Conservation (phyloP, 352 stramenopile genomes). For the Globisporangium cystogenes region DNA sequence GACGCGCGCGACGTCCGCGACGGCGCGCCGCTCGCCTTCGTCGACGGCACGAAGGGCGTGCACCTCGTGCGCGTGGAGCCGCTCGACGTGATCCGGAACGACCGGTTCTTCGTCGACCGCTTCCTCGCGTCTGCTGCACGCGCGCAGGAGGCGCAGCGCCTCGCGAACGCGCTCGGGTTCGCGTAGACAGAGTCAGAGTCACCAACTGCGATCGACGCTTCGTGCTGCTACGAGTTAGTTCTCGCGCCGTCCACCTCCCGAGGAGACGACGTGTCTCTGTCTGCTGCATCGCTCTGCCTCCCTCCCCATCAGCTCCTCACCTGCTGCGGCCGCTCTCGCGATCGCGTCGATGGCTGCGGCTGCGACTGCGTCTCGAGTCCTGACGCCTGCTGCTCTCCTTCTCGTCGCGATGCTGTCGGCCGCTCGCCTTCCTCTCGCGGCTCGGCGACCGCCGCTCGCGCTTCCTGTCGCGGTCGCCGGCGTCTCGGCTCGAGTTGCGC, state of each 20-base stretch:
- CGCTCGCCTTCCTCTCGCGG: slow-evolving; percentile 2
- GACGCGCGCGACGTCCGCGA: slow-evolving; percentile 37
- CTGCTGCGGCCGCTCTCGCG: slow-evolving; percentile 6
- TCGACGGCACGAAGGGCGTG: slow-evolving; percentile 24
- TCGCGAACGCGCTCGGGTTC: no score
- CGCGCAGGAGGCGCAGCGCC: slow-evolving; percentile 1
- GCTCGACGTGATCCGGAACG: slow-evolving; percentile 45
- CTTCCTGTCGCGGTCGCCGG: background rate
- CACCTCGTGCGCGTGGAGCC: slow-evolving; percentile 63
- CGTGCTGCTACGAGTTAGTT: no score
- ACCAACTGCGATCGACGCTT: no score
- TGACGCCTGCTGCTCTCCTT: slow-evolving; percentile 2
- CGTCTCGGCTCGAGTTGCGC: slow-evolving; percentile 8
- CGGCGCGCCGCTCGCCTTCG: slow-evolving; percentile 24
- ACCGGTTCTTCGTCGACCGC: slow-evolving; percentile 50
- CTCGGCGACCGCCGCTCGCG: slow-evolving; percentile 6
- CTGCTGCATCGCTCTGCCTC: no score
- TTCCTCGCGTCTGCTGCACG: slow-evolving; percentile 22
- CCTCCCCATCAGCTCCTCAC: background rate
- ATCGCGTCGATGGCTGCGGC: slow-evolving; percentile 6
- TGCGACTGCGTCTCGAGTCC: slow-evolving; percentile 17
- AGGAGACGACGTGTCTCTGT: no score
- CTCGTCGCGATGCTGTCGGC: slow-evolving; percentile 12
- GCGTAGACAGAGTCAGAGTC: background rate
- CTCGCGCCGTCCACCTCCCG: no score